These are phyloP conservation scores for Chloropicon primus DNA, from an alignment of 139 green algal genomes.

Conservation along the genomic window DNA sequence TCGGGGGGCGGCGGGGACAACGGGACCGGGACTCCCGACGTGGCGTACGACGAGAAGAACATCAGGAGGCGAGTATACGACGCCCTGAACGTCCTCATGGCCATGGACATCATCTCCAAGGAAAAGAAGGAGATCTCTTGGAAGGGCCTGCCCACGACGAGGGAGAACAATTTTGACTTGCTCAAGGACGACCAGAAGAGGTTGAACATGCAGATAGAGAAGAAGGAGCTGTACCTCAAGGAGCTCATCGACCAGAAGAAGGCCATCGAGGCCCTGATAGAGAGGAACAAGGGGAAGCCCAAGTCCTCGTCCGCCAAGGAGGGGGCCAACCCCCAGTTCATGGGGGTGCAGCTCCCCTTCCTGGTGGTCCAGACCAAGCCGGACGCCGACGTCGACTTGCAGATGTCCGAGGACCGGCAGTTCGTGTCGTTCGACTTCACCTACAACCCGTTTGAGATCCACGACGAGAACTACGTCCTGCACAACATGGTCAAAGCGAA, in stretches of 20 bases:
- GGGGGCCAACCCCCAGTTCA: not conserved
- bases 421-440: slow-evolving; percentile 51
- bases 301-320: not conserved
- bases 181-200: not conserved
- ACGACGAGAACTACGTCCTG: slow-evolving; percentile 69
- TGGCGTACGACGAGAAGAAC: slow-evolving; percentile 77
- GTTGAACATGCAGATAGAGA: slow-evolving; percentile 5
- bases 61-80: slow-evolving; percentile 91
- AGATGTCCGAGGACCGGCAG: slow-evolving; percentile 65
- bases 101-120: slow-evolving; percentile 83
- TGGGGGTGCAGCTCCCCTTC: slow-evolving; percentile 70
- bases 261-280: slow-evolving; percentile 42
- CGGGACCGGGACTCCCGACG: slow-evolving; percentile 10
- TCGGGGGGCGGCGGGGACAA: slow-evolving; percentile 21
- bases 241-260: slow-evolving; percentile 52
- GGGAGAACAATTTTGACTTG: not conserved
- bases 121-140: slow-evolving; percentile 81
- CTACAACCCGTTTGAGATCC: slow-evolving; percentile 60
- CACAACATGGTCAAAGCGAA: slow-evolving; percentile 23
- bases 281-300: slow-evolving; percentile 41
- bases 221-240: slow-evolving; percentile 26
- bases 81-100: slow-evolving; percentile 94
- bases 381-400: slow-evolving; percentile 67
- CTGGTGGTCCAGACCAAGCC: slow-evolving; percentile 67
- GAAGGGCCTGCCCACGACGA: slow-evolving; percentile 42